Percentiles rank a stretch among this genome's conserved stretches.
These are phyloP conservation scores for Termitomyces sp. DNA, from an alignment of 1,284 basidiomycete species.

Conservation along the genomic window DNA sequence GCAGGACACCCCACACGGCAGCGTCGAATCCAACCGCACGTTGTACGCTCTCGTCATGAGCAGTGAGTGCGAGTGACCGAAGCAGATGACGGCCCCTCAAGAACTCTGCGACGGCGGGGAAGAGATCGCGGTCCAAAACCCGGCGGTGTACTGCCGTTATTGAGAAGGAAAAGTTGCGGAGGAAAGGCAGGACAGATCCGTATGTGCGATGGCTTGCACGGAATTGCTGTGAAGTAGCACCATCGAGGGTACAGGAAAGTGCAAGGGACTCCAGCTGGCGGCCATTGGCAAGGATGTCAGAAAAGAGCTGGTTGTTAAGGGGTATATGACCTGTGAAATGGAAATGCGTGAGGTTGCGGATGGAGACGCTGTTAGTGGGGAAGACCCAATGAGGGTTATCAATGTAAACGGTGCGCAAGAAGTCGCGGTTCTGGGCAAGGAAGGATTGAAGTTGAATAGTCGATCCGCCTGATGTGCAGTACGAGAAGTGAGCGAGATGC, in stretches of 20 bases:
- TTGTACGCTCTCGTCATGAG: conserved; percentile 41
- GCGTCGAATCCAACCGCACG: conserved; percentile 60
- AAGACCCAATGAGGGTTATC: conserved; percentile 54
- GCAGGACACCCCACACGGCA: conserved; percentile 65
- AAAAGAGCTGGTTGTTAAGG: conserved; percentile 44
- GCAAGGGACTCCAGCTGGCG: conserved; percentile 59
- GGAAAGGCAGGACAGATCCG: conserved; percentile 42
- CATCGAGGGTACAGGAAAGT: conserved; percentile 49
- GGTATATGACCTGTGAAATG: conserved; percentile 57
- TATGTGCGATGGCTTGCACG: conserved; percentile 29
- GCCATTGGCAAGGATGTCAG: conserved; percentile 54
- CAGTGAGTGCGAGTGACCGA: conserved; percentile 47
- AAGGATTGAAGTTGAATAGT: conserved; percentile 40
- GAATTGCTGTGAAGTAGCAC: conserved; percentile 46
- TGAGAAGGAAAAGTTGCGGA: conserved; percentile 57
- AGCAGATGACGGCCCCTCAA: conserved; percentile 53
- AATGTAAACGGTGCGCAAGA: conserved; percentile 51
- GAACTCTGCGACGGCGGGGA: conserved; percentile 64
- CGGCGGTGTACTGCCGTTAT: conserved; percentile 42
- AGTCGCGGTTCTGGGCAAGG: conserved; percentile 47
- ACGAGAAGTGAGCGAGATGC: conserved; percentile 55
- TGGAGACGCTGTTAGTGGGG: conserved; percentile 46
- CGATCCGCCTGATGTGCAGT: conserved; percentile 36
- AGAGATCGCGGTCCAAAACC: conserved; percentile 53
- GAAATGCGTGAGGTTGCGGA: conserved; percentile 60